A percentile compares a stretch with the other conserved stretches of the same genome.
phyloP scores from a whole-genome alignment of 805 yeast species.

The Kregervanrija pseudodelftensis region DNA sequence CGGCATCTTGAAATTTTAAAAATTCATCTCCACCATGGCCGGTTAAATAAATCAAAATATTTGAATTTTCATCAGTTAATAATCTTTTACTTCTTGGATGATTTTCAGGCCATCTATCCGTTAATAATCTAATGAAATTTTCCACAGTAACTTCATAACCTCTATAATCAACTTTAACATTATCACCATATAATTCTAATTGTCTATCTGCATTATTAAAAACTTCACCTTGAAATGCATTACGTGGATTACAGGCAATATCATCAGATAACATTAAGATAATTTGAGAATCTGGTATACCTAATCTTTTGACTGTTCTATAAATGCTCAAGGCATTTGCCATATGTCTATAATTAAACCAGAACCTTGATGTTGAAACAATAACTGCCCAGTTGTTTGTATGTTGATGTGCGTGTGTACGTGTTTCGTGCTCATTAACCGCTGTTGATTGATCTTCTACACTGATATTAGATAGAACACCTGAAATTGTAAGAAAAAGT shows the following conservation, averaged over 20 bases:
- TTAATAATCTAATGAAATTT: slow-evolving; percentile 82
- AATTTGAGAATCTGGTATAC: slow-evolving; percentile 97
- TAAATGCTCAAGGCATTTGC: slow-evolving; percentile 93
- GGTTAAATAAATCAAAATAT: slow-evolving; percentile 89
- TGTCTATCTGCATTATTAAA: slow-evolving; percentile 91
- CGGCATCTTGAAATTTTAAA: slow-evolving; percentile 96
- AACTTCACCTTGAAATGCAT: slow-evolving; percentile 92
- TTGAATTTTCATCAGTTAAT: slow-evolving; percentile 88
- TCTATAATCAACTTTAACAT: slow-evolving; percentile 91
- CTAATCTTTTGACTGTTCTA: slow-evolving; percentile 90
- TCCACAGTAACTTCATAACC: slow-evolving; percentile 99
- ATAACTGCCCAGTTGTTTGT: slow-evolving; percentile 78
- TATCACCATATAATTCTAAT: slow-evolving; percentile 88
- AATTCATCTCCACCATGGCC: slow-evolving; percentile 99
- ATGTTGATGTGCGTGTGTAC: slow-evolving; percentile 27
- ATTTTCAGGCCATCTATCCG: slow-evolving; percentile 93
- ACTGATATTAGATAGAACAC: too few species aligned
- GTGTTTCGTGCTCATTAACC: too few species aligned
- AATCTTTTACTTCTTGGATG: slow-evolving; percentile 90
- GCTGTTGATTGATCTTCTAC: too few species aligned
- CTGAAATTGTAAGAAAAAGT: too few species aligned
- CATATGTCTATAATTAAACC: slow-evolving; percentile 98
- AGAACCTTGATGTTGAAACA: slow-evolving; percentile 91
- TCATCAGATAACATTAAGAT: slow-evolving; percentile 95
- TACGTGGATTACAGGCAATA: slow-evolving; percentile 93